Evolutionary conservation across 306 rosid species (phyloP).

Genomic region (Lablab purpureus): DNA sequence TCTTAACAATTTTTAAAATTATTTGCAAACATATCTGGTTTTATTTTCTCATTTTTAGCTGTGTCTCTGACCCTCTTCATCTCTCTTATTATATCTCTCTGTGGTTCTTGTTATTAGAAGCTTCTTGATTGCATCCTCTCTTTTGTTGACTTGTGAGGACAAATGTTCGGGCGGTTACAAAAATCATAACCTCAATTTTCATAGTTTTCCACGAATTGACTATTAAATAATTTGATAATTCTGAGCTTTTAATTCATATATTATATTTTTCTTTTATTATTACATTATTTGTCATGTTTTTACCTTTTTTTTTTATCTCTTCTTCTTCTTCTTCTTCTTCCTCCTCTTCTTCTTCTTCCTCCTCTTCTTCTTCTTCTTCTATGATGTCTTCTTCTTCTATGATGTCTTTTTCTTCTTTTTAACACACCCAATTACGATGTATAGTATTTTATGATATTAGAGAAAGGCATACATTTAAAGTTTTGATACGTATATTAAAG

Average conservation of each 20-base stretch:
- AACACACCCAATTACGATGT: too few relatives aligned
- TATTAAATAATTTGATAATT: not conserved
- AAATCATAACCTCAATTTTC: not conserved
- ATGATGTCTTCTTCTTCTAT: not conserved
- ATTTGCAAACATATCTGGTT: too few relatives aligned
- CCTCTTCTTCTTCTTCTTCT: not conserved
- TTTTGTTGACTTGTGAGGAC: not conserved
- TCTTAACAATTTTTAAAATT: not conserved
- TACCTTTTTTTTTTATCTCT: not conserved
- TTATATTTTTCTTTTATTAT: not conserved
- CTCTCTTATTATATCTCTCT: not conserved
- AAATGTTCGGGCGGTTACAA: not conserved
- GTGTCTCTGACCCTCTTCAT: not conserved
- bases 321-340: not conserved
- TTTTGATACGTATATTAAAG: too few relatives aligned
- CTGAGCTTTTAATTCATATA: not conserved
- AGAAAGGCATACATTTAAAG: too few relatives aligned
- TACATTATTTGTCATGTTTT: not conserved
- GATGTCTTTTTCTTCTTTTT: not conserved
- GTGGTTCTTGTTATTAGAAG: not conserved
- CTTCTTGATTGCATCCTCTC: not conserved
- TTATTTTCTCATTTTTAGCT: too few relatives aligned
- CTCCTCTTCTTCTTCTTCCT: not conserved
- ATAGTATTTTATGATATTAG: too few relatives aligned
- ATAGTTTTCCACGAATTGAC: not conserved